Percentiles rank a stretch among this genome's conserved stretches.
Conservation (phyloP, 257 asterid species). For the Solanum rostratum region DNA sequence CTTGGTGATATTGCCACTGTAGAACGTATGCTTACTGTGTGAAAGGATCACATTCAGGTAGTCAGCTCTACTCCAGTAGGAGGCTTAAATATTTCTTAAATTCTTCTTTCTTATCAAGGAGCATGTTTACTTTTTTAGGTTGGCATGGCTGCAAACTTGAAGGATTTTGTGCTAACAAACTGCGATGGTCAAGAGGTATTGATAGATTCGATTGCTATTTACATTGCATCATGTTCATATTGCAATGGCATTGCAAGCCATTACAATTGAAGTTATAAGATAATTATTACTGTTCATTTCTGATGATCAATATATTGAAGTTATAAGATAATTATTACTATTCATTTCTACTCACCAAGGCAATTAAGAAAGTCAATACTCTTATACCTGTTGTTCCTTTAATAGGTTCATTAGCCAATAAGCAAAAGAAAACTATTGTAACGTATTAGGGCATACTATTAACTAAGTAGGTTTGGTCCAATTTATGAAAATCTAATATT, state of each 20-base stretch:
- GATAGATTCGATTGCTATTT: not conserved
- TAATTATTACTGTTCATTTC: not conserved
- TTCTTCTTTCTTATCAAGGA: not conserved
- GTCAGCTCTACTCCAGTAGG: not conserved
- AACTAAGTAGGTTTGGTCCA: not conserved
- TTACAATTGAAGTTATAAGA: not conserved
- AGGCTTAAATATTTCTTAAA: not conserved
- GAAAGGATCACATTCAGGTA: conserved; percentile 92
- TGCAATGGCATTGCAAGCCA: not conserved
- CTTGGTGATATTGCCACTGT: conserved; percentile 47
- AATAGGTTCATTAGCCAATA: not conserved
- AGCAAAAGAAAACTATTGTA: not conserved
- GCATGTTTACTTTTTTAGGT: conserved; percentile 30
- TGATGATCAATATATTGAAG: not conserved
- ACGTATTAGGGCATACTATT: not conserved
- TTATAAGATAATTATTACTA: not conserved
- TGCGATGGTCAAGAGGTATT: conserved; percentile 72
- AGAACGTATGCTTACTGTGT: conserved; percentile 51
- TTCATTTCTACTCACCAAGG: not conserved
- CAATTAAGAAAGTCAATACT: not conserved
- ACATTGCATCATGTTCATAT: not conserved
- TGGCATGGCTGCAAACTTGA: conserved; percentile 84
- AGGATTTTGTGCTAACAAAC: conserved; percentile 54
- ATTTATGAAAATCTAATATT: not conserved
- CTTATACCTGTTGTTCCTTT: not conserved